Percentiles rank a stretch among this genome's conserved stretches.
Evolutionary conservation across 176 grass and related monocot species (phyloP).

Genomic region (Raddia guianensis): DNA sequence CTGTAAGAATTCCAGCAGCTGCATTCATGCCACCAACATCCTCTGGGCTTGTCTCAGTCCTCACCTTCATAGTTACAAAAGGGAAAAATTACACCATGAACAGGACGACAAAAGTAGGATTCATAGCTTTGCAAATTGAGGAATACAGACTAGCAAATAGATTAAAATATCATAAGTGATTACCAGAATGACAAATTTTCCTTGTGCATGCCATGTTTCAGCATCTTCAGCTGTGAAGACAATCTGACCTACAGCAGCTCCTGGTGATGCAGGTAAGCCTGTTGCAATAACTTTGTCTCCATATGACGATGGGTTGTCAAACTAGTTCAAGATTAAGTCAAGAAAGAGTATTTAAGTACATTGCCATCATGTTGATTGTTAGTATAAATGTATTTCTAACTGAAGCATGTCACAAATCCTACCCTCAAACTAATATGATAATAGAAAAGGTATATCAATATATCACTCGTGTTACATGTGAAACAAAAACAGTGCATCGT

Average conservation of each 20-base stretch:
- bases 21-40: slow-evolving; percentile 99
- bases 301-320: slow-evolving; percentile 75
- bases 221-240: slow-evolving; percentile 93
- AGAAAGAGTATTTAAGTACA: slow-evolving; percentile 33
- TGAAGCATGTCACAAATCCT: slow-evolving; percentile 2
- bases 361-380: neutral
- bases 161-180: slow-evolving; percentile 1
- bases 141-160: neutral
- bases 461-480: neutral
- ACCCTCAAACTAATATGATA: neutral
- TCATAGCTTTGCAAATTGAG: neutral
- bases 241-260: slow-evolving; percentile 86
- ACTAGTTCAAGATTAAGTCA: slow-evolving; percentile 45
- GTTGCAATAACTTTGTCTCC: slow-evolving; percentile 74
- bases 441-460: neutral
- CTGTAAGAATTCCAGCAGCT: slow-evolving; percentile 77
- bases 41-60: slow-evolving; percentile 93
- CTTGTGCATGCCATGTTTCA: slow-evolving; percentile 89
- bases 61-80: slow-evolving; percentile 61
- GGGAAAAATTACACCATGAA: neutral
- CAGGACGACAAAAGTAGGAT: neutral
- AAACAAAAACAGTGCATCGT: neutral
- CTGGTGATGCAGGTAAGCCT: slow-evolving; percentile 90
- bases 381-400: neutral
- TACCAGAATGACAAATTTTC: slow-evolving; percentile 92